phyloP scores from a whole-genome alignment of 805 yeast species.

The Blastobotrys peoriensis region DNA sequence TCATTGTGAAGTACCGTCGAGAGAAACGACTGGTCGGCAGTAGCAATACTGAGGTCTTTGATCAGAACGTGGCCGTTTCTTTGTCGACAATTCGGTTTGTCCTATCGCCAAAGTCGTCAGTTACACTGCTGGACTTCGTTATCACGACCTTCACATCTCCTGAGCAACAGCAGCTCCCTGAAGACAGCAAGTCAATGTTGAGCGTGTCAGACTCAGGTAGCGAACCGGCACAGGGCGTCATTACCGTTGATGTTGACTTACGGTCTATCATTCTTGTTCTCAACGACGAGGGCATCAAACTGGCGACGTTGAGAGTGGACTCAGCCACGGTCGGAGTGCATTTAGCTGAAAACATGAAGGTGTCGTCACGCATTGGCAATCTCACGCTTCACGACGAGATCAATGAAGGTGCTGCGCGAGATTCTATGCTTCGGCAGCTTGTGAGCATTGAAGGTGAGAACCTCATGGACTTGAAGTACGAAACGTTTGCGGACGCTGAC shows the following conservation, averaged over 20 bases:
- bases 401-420: slow-evolving; percentile 48
- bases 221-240: slow-evolving; percentile 19
- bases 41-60: slow-evolving; percentile 41
- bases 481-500: slow-evolving; percentile 57
- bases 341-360: slow-evolving; percentile 72
- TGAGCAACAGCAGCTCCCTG: slow-evolving; percentile 24
- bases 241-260: slow-evolving; percentile 60
- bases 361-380: slow-evolving; percentile 70
- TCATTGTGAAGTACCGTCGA: slow-evolving; percentile 54
- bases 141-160: slow-evolving; percentile 88
- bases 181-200: not conserved
- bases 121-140: slow-evolving; percentile 73
- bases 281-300: slow-evolving; percentile 74
- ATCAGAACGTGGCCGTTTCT: slow-evolving; percentile 65
- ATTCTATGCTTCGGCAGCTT: slow-evolving; percentile 56
- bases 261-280: slow-evolving; percentile 69
- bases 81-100: slow-evolving; percentile 75
- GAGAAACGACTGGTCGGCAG: slow-evolving; percentile 50
- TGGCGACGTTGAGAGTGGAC: slow-evolving; percentile 73
- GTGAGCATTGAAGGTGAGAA: slow-evolving; percentile 76
- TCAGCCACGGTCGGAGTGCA: slow-evolving; percentile 64
- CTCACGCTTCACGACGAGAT: slow-evolving; percentile 72
- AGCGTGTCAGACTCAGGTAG: not conserved
- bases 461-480: slow-evolving; percentile 76
- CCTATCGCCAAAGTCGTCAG: slow-evolving; percentile 67